These are phyloP conservation scores for Cynanchum wilfordii DNA, from an alignment of 257 asterid genomes.

Conservation along the genomic window DNA sequence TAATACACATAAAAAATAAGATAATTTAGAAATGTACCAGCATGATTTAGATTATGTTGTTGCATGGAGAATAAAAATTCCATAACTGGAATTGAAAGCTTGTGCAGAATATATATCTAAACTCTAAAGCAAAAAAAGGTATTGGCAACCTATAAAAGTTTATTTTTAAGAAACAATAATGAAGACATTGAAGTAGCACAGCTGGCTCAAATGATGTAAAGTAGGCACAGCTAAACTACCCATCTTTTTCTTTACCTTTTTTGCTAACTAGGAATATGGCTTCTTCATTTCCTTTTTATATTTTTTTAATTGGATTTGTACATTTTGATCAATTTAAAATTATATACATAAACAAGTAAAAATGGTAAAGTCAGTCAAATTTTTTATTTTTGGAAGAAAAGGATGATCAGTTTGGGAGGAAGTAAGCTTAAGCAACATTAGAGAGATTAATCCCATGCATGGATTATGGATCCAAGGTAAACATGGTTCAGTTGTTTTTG, in stretches of 20 bases:
- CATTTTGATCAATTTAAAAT: too few relatives aligned
- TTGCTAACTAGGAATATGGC: too few relatives aligned
- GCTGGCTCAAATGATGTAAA: slow-evolving; percentile 2
- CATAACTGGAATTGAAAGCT: not conserved
- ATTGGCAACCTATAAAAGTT: not conserved
- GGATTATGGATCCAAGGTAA: not conserved
- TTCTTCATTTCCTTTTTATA: not conserved
- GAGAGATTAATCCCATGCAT: not conserved
- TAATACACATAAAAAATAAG: too few relatives aligned
- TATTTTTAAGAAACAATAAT: not conserved
- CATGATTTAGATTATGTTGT: not conserved
- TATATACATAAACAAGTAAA: too few relatives aligned
- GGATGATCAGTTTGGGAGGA: not conserved
- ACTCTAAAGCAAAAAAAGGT: not conserved
- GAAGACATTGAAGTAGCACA: not conserved
- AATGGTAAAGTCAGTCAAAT: too few relatives aligned
- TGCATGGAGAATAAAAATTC: not conserved
- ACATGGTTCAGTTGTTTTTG: not conserved
- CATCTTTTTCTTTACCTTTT: not conserved
- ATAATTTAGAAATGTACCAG: not conserved
- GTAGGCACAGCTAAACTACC: not conserved
- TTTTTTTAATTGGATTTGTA: too few relatives aligned
- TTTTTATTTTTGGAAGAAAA: too few relatives aligned
- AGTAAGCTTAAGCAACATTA: not conserved
- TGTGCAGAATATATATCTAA: not conserved